Base-by-base conservation (phyloP, 768 basidiomycete genomes). In the Russula brevipes region DNA sequence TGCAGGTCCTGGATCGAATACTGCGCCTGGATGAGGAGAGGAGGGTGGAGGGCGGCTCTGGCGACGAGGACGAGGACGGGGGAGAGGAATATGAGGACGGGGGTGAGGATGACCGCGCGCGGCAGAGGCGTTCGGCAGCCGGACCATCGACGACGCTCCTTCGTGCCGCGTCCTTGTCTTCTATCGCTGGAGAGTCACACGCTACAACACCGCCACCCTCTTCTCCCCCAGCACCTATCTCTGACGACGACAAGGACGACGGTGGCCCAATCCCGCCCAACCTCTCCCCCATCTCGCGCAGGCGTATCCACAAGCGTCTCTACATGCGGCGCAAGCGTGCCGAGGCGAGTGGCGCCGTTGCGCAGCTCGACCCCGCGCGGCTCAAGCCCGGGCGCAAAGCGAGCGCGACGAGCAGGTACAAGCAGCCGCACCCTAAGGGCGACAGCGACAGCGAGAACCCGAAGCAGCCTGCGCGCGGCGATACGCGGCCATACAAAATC, bases 311-410 rank as follows among this genome's bases (percentile, higher is more conserved):
- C 61, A 89, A 89, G 61, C 78, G 87, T 44, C 74, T 90, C 6
- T 82, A 87, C 66, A 90, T 90, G 89, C 83, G 88, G 5, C 81
- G 82, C 35, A 85, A 82, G 70, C 81, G 88, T 47, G 88, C 89
- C 3, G 73, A 76, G 35, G 72, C 76, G 38, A 69, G 70, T 35
- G 86, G 77, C 46, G 71, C 66, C 12, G 70, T 63, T 9, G 72
- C 72, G 7, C 73, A 72, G 55, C 65, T 72, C n/a, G 70, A 66
- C 16, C 39, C 71, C 0, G 66, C 68, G 69, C 67, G 78, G 69
- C 59, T 80, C 54, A 81, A 74, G 60, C 78, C 81, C 3, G 80
- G 81, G 5, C 65, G 74, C 44, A 76, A 74, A 60, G 50, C 7
- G 66, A 71, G 57, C 63, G 55, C 44, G 36, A 31, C 57, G 39